Evolutionary conservation across 495 filamentous ascomycete genomes (phyloP).

Genomic region (Apodospora peruviana): DNA sequence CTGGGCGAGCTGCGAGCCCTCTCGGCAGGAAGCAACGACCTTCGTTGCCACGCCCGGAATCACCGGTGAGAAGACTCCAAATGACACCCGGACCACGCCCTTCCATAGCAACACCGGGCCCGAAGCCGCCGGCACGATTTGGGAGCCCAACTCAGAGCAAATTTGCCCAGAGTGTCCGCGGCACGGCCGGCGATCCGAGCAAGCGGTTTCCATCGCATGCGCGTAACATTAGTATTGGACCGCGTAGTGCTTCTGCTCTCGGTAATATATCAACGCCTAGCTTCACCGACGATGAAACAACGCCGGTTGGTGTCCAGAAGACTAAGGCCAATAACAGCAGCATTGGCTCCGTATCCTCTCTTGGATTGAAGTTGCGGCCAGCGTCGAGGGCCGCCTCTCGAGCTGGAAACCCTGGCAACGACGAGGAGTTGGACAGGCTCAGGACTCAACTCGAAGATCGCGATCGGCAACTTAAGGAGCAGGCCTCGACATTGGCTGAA

Average conservation of each 20-base stretch:
- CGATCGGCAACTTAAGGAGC: slow-evolving; percentile 81
- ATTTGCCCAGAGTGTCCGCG: slow-evolving; percentile 58
- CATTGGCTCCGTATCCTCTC: slow-evolving; percentile 39
- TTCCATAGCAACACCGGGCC: slow-evolving; percentile 46
- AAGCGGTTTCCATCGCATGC: slow-evolving; percentile 40
- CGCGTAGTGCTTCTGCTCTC: slow-evolving; percentile 49
- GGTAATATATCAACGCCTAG: slow-evolving; percentile 34
- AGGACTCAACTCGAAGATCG: slow-evolving; percentile 71
- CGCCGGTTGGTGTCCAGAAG: slow-evolving; percentile 48
- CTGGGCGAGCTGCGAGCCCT: slow-evolving; percentile 65
- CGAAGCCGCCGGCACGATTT: slow-evolving; percentile 45
- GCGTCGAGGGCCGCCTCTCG: slow-evolving; percentile 37
- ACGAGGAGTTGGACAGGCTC: slow-evolving; percentile 65
- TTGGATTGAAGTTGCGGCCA: slow-evolving; percentile 44
- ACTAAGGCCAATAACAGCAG: slow-evolving; percentile 44
- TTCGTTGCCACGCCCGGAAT: slow-evolving; percentile 82
- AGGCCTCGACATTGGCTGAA: slow-evolving; percentile 71
- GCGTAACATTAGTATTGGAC: slow-evolving; percentile 45
- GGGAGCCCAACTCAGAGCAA: slow-evolving; percentile 63
- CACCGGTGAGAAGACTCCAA: slow-evolving; percentile 60
- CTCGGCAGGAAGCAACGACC: slow-evolving; percentile 64
- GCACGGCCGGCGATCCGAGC: slow-evolving; percentile 51
- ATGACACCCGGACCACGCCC: slow-evolving; percentile 53
- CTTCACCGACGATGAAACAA: slow-evolving; percentile 52
- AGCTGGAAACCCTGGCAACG: slow-evolving; percentile 30